Evolutionary conservation across 129 eudicot species (phyloP).

Genomic region (Flaveria trinervia): DNA sequence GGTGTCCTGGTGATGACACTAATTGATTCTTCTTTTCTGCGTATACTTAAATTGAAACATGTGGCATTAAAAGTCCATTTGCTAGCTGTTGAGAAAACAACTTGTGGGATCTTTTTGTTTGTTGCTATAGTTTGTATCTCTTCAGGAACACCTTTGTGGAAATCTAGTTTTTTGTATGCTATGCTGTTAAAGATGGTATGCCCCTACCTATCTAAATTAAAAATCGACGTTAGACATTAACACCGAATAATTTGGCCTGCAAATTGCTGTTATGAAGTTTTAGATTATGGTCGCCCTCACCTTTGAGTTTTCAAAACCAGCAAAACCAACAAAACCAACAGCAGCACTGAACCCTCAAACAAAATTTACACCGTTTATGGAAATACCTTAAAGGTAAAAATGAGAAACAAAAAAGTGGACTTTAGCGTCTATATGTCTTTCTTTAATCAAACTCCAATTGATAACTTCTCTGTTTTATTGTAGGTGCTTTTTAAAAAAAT

Average conservation of each 20-base stretch:
- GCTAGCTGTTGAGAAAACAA: conserved; percentile 37
- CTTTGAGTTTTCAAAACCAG: conserved; percentile 7
- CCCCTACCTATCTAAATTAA: not conserved
- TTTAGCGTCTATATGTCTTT: not conserved
- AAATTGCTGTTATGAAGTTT: conserved; percentile 23
- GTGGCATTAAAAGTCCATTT: conserved; percentile 42
- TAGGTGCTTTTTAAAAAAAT: not conserved
- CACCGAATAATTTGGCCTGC: conserved; percentile 11
- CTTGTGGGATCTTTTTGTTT: conserved; percentile 23
- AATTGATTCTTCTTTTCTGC: conserved; percentile 38
- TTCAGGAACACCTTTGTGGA: conserved; percentile 2
- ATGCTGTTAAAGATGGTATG: not conserved
- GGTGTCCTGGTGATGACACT: conserved; percentile 36
- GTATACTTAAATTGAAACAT: conserved; percentile 38
- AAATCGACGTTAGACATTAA: not conserved
- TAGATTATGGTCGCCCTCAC: conserved; percentile 27
- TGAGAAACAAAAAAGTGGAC: not conserved
- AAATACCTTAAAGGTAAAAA: conserved; percentile 17
- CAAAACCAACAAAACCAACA: too few relatives aligned
- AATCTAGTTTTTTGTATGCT: conserved; percentile 22
- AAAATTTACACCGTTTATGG: conserved; percentile 15
- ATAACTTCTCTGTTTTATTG: conserved; percentile 18
- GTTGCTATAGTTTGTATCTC: conserved; percentile 9
- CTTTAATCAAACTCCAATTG: not conserved
- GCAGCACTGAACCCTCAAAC: conserved; percentile 20